Evolutionary conservation across 2,329 filamentous ascomycete species (phyloP), one percentile per base, ranked within the genome.

Genomic region (Beauveria scarabaeidicola): DNA sequence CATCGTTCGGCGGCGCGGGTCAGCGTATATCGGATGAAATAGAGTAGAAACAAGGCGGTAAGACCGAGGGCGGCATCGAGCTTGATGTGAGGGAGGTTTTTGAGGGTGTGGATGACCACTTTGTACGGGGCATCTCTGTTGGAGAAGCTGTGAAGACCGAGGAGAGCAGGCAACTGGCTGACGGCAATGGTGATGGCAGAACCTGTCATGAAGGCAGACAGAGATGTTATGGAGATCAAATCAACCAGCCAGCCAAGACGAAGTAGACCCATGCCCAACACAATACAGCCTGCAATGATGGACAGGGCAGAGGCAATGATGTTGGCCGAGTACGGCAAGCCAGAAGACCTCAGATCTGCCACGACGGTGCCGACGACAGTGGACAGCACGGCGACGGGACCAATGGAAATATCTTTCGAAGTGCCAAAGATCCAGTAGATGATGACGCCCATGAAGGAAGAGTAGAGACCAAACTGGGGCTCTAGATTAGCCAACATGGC

Each of bases 181-280:
- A 85, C 82, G 17, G 84, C 86, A 69, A 99, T 97, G 67, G 84
- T 96, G 72, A 99, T 82, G 58, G 93, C 91, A 5, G 93, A 96
- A 2, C 93, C 93, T 0, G 94, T 97, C 89, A 97, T 97, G 77
- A 96, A 97, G 3, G 94, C 91, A 0, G 90, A 92, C 58, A 97
- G 90, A 0, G 92, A 90, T 1, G 91, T 87, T 59, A 97, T 83
- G 1, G 94, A 90, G 67, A 97, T 97, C 68, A 97, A 83, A 65
- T 97, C 91, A 52, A 97, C 91, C 54, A 97, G 86, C 85, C 91
- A 96, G 6, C 94, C 93, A 41, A 87, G 82, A 51, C 92, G 86
- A 47, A 90, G 76, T 3, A 97, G 76, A 3, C 93, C 94, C 62
- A 97, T 82, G 63, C 85, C 83, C 53, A 87, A 79, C 41, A 97